Base-by-base conservation (phyloP, 148 eudicot species). In the Fagopyrum esculentum region DNA sequence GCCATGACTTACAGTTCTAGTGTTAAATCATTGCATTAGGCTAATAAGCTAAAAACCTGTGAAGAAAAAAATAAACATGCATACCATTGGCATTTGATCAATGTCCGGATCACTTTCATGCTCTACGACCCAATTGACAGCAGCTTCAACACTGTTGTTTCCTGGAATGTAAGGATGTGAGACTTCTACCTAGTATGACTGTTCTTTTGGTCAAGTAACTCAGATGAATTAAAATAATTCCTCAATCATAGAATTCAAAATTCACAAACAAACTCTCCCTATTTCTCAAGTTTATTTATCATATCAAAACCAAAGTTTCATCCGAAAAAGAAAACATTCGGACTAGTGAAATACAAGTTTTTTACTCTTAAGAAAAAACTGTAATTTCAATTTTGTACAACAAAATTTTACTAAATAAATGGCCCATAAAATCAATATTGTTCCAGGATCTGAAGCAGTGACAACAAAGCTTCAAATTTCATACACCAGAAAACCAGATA, bases 41-140 rank as follows among this genome's bases (percentile, higher is more conserved):
- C 16, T 3, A 0, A 63, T 35, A 61, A 45, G 9, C n/a, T 44
- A 13, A 52, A 16, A 29, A 57, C 29, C 6, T 22, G 7, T 4
- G 17, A 45, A 22, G 64, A 19, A 70, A 9, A 76, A 35, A 19
- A 69, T 15, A 50, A 74, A 50, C 29, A 72, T 54, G 15, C 69
- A 59, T 89, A 95, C 99, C 98, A 87, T 71, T 15, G 91, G 99
- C 94, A 92, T 82, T 79, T 90, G 78, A 81, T 95, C 99, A 60
- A 95, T 90, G 83, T 95, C 91, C 7, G 90, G 75, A 81, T 95
- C 99, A 79, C 88, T 82, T 80, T 95, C 99, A 79, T 95, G 99
- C 77, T 95, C 99, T 74, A 89, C 98, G 11, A 88, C 86, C 99
- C 99, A 95, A 80, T 89, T 92, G 48, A 89, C 93, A 71, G 98